Conservation (phyloP, 2,329 filamentous ascomycete species). For the Ophiostoma tasmaniense region DNA sequence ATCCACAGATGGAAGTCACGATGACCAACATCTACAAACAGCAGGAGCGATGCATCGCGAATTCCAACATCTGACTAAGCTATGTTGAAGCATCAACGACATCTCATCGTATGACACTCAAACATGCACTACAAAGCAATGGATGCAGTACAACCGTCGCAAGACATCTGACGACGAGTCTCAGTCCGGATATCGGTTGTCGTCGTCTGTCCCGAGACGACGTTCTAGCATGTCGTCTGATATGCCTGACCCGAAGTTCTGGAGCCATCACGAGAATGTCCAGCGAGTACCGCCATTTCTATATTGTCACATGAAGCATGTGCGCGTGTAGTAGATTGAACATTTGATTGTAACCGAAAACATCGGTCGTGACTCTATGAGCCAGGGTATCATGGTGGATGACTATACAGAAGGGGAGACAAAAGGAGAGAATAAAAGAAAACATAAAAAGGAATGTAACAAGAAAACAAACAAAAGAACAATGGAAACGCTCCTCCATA, state of each 20-base stretch:
- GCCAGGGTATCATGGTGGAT: neutral
- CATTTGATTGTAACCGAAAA: neutral
- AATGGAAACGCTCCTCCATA: neutral
- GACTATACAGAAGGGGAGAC: neutral
- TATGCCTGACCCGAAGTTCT: no score
- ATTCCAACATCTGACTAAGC: neutral
- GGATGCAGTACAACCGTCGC: neutral
- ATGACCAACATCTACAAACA: neutral
- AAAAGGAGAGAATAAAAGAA: neutral
- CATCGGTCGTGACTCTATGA: neutral
- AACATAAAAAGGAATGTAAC: neutral
- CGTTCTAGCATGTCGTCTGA: neutral
- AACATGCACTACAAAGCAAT: neutral
- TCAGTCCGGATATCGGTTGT: neutral
- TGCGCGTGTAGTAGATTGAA: neutral
- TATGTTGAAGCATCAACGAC: neutral
- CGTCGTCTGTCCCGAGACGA: no score
- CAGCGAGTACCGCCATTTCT: neutral
- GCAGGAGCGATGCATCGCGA: neutral
- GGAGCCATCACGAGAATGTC: neutral
- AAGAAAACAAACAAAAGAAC: neutral
- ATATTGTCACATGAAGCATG: neutral
- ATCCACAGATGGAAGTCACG: neutral
- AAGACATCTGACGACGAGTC: neutral
- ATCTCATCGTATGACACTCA: neutral